These are phyloP conservation scores for Volvox carteri DNA, from an alignment of 163 green algal genomes.

Conservation along the genomic window DNA sequence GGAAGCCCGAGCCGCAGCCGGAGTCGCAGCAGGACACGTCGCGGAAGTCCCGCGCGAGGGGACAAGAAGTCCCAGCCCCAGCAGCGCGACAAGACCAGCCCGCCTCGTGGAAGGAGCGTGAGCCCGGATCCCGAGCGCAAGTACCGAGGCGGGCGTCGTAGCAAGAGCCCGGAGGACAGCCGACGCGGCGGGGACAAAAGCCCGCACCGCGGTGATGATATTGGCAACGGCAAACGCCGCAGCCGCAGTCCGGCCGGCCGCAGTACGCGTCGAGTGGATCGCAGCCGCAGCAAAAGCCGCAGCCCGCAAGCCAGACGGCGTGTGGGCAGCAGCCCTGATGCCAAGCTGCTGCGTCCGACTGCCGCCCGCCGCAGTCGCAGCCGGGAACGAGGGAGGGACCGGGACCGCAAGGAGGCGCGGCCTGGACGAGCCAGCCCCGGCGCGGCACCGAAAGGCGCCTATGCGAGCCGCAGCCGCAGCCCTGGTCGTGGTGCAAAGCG, in stretches of 20 bases:
- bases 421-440: background rate
- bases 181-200: background rate
- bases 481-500: background rate
- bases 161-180: background rate
- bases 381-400: background rate
- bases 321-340: background rate
- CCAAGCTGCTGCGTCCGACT: background rate
- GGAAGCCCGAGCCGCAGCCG: constrained; percentile 16
- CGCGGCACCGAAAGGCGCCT: background rate
- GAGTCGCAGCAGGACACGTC: constrained; percentile 5
- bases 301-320: background rate
- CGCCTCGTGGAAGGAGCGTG: background rate
- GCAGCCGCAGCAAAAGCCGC: constrained; percentile 34
- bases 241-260: constrained; percentile 18
- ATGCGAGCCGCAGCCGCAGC: constrained; percentile 10
- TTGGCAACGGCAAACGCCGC: constrained; percentile 1
- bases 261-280: background rate
- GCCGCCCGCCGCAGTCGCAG: constrained; percentile 5
- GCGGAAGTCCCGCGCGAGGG: background rate
- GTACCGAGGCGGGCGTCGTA: background rate
- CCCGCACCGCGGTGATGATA: background rate
- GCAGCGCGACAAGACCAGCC: constrained; percentile 5
- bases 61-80: background rate
- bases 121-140: constrained; percentile 11
- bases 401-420: constrained; percentile 19